These are phyloP conservation scores for Trichoderma atroviride DNA, from an alignment of 2,329 filamentous ascomycete species.

Conservation along the genomic window DNA sequence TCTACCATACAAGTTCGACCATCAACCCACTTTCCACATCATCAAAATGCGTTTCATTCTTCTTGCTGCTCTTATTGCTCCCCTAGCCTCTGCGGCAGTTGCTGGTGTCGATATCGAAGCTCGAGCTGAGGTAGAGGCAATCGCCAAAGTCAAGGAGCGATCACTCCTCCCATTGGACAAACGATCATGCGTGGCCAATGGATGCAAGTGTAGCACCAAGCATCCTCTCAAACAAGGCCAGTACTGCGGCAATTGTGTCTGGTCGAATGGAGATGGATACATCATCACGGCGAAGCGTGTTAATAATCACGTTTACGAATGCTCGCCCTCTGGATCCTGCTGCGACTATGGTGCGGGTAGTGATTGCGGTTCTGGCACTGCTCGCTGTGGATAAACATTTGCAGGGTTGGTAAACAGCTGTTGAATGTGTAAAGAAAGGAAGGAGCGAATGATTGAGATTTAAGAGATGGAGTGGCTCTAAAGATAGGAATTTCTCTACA, in stretches of 20 bases:
- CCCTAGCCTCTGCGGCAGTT: conserved; percentile 7
- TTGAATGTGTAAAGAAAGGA: neutral
- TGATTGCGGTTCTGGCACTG: conserved; percentile 19
- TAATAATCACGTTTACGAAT: conserved; percentile 17
- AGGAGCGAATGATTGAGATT: neutral
- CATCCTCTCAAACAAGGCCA: conserved; percentile 15
- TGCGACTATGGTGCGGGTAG: conserved; percentile 6
- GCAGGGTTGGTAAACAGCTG: neutral
- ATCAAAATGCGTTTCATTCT: conserved; percentile 5
- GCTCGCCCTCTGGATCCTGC: neutral
- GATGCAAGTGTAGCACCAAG: conserved; percentile 12
- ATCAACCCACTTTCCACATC: no score
- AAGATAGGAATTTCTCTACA: neutral
- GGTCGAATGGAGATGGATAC: conserved; percentile 15
- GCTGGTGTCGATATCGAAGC: conserved; percentile 12
- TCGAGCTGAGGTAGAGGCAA: conserved; percentile 4
- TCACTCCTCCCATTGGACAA: conserved; percentile 6
- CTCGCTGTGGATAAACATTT: conserved; percentile 5
- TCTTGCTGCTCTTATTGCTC: conserved; percentile 9
- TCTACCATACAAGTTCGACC: neutral
- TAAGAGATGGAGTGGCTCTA: neutral
- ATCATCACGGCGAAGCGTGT: conserved; percentile 16
- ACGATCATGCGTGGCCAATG: neutral
- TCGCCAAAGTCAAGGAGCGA: conserved; percentile 8
- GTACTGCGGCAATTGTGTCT: conserved; percentile 15